Evolutionary conservation across 2,329 filamentous ascomycete species (phyloP).

Genomic region (Phialophora chinensis): DNA sequence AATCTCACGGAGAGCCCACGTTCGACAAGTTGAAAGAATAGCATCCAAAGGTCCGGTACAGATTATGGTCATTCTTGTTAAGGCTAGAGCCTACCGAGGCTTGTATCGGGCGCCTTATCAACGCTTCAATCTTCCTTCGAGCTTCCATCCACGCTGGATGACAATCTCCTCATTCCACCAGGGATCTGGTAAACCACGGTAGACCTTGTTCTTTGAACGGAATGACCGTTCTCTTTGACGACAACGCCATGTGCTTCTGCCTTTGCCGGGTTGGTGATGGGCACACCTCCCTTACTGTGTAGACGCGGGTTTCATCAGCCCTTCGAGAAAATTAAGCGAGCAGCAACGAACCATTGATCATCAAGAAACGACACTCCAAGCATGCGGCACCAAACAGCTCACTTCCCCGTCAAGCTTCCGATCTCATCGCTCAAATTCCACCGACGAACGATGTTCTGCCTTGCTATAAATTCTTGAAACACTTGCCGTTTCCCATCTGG

Average conservation of each 20-base stretch:
- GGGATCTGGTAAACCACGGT: not conserved
- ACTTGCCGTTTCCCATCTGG: slow-evolving; percentile 19
- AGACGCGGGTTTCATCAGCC: slow-evolving; percentile 4
- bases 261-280: not conserved
- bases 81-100: not conserved
- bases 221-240: not conserved
- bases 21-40: not conserved
- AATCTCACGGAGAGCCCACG: not conserved
- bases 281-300: not conserved
- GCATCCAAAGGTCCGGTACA: not conserved
- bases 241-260: not conserved
- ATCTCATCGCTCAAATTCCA: slow-evolving; percentile 4
- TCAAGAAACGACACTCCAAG: slow-evolving; percentile 4
- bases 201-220: not conserved
- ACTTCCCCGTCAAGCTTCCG: slow-evolving; percentile 1
- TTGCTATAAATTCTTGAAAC: slow-evolving; percentile 38
- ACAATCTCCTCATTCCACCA: not conserved
- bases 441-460: slow-evolving; percentile 29
- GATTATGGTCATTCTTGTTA: not conserved
- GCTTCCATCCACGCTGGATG: not conserved
- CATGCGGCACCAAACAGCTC: slow-evolving; percentile 12
- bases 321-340: slow-evolving; percentile 10
- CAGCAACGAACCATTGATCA: not conserved
- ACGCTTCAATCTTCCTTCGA: slow-evolving; percentile 1
- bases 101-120: not conserved